Conservation (phyloP, 305 asterid genomes). For the Fraxinus greggii region DNA sequence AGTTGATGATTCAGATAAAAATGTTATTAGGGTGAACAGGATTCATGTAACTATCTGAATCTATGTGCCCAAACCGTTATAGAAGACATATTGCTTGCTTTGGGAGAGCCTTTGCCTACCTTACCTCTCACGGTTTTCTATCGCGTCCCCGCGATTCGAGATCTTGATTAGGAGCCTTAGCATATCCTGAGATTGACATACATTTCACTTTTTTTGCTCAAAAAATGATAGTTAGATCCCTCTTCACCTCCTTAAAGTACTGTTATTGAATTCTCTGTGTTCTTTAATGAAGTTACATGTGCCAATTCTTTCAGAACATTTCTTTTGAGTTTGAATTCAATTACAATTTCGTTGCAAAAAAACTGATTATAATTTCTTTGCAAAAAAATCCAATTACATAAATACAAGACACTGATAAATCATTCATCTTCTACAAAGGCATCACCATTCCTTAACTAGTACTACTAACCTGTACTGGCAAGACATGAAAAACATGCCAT, state of each 20-base stretch:
- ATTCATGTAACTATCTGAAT: background rate
- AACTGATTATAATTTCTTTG: background rate
- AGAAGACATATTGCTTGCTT: background rate
- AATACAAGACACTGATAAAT: background rate
- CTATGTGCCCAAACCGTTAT: background rate
- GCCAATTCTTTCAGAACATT: background rate
- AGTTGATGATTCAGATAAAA: background rate
- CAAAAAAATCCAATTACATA: background rate
- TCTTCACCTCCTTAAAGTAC: background rate
- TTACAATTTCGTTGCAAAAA: background rate
- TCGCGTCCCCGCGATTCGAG: background rate
- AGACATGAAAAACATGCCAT: background rate
- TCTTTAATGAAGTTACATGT: background rate
- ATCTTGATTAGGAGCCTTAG: background rate
- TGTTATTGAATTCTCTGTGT: background rate
- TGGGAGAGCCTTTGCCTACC: background rate
- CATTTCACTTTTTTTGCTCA: background rate
- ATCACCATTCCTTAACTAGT: background rate
- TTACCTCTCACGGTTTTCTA: background rate
- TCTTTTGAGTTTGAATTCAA: background rate
- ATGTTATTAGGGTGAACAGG: background rate
- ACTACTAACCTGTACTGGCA: background rate
- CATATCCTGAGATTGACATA: background rate
- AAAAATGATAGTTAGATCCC: background rate
- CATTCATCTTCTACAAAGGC: background rate